phyloP scores from a whole-genome alignment of 768 basidiomycete species.

The Cubamyces sp. region DNA sequence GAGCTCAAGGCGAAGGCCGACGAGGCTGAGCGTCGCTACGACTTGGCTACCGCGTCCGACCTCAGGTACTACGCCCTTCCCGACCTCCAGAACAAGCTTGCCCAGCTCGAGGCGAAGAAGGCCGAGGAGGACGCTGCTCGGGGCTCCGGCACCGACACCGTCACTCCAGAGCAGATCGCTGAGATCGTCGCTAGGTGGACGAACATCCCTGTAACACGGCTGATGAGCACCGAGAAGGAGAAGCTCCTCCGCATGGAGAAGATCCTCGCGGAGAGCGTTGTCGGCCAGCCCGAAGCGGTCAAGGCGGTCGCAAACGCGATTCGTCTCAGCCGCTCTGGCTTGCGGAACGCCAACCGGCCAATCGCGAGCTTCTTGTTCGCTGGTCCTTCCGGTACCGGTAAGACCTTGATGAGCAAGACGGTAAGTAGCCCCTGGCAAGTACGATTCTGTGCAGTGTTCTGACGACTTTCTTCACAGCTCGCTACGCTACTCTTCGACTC shows the following conservation, averaged over 20 bases:
- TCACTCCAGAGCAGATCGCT: slow-evolving; percentile 89
- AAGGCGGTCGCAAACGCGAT: slow-evolving; percentile 94
- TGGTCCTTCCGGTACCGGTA: slow-evolving; percentile 90
- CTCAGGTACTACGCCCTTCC: slow-evolving; percentile 92
- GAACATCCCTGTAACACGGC: slow-evolving; percentile 83
- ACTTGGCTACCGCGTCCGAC: slow-evolving; percentile 81
- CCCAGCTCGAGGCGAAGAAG: slow-evolving; percentile 73
- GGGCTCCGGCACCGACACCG: slow-evolving; percentile 63
- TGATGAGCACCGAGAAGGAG: slow-evolving; percentile 90
- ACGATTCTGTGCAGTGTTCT: slow-evolving; percentile 5
- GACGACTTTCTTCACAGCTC: slow-evolving; percentile 52
- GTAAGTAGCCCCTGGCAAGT: slow-evolving; percentile 45
- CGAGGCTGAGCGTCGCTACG: slow-evolving; percentile 87
- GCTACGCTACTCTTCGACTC: slow-evolving; percentile 90
- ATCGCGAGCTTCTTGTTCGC: slow-evolving; percentile 93
- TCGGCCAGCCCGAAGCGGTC: slow-evolving; percentile 91
- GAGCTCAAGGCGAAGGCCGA: slow-evolving; percentile 91
- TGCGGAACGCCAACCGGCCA: slow-evolving; percentile 85
- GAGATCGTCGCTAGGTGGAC: slow-evolving; percentile 96
- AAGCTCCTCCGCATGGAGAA: slow-evolving; percentile 89
- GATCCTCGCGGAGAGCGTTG: slow-evolving; percentile 72
- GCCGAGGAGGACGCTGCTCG: slow-evolving; percentile 64
- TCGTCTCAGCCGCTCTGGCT: slow-evolving; percentile 88
- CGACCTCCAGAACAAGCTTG: slow-evolving; percentile 76
- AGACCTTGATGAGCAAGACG: slow-evolving; percentile 89